Percentiles rank a stretch among this genome's conserved stretches.
These are phyloP conservation scores for Trichoderma pleuroti DNA, from an alignment of 2,329 filamentous ascomycete species.

Conservation along the genomic window DNA sequence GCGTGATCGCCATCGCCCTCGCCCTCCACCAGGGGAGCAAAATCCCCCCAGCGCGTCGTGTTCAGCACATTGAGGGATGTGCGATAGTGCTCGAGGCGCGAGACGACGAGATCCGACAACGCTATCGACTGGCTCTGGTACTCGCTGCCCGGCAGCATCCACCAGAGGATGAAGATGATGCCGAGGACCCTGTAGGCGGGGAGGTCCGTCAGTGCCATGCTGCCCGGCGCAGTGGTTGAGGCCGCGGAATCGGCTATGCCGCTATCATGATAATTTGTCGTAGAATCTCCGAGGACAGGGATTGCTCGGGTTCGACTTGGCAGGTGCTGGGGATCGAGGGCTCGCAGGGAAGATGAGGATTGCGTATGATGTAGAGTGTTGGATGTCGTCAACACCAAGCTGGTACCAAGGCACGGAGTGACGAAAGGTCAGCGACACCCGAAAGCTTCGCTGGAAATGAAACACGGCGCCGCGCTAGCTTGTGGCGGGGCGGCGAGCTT, in stretches of 20 bases:
- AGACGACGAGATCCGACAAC: conserved; percentile 36
- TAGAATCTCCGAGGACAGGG: neutral
- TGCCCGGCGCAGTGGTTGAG: conserved; percentile 24
- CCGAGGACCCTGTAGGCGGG: conserved; percentile 31
- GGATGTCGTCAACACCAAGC: neutral
- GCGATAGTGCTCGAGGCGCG: conserved; percentile 51
- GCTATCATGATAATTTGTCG: conserved; percentile 20
- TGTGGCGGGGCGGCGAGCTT: neutral
- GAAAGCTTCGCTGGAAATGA: neutral
- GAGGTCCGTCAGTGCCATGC: conserved; percentile 48
- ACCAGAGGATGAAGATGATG: conserved; percentile 38
- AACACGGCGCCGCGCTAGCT: neutral
- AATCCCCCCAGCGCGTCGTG: conserved; percentile 57
- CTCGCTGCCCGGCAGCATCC: conserved; percentile 38
- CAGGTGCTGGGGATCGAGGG: neutral
- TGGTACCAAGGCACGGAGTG: neutral
- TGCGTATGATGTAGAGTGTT: neutral
- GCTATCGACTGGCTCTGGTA: conserved; percentile 33
- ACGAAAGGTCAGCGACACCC: conserved; percentile 1
- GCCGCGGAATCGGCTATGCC: conserved; percentile 11
- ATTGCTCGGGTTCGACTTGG: neutral
- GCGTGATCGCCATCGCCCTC: conserved; percentile 20
- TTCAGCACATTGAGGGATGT: conserved; percentile 53
- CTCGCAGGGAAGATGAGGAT: neutral
- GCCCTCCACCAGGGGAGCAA: conserved; percentile 42